Evolutionary conservation across 495 filamentous ascomycete species (phyloP), one percentile per base, ranked within the genome.

Genomic region (Aspergillus indologenus): DNA sequence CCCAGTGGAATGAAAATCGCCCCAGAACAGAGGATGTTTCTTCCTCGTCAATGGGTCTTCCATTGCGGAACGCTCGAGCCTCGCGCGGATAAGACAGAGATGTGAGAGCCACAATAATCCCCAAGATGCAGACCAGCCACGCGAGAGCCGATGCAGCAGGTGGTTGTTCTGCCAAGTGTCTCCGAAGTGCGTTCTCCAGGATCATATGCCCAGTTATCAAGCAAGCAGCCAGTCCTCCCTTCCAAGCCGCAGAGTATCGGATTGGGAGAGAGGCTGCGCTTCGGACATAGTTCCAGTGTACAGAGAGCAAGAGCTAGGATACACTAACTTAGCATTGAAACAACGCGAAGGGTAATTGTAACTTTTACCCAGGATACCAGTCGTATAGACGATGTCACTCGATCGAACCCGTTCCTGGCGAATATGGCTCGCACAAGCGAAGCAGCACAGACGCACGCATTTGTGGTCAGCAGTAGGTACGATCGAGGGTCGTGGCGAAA

Each of bases 1-100:
- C 75, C 87, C 87, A 89, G 22, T 62, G 56, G 61, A 81, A 89
- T 19, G 75, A 86, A 64, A 80, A 84, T 31, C 80, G 79, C 24
- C 68, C 75, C 53, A 84, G 67, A 1, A 85, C 78, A 2, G 84
- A 84, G 22, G 65, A 75, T 2, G 84, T 84, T 51, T 74, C 78
- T 72, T 84, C 75, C 24, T 76, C 66, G 62, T 89, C 87, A 9
- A 90, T 81, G 22, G 66, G 62, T 34, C 77, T 68, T 19, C 78
- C 83, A 45, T 66, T 54, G n/a, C 79, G 61, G 56, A 75, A 71
- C 54, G 88, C 81, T 31, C 81, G 78, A 12, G 86, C 85, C 22
- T 85, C 71, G 45, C 87, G 76, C 19, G 85, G 56, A 15, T 51
- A 52, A 18, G 56, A 58, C 31, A 52, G 21, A n/a, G 12, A 26